Evolutionary conservation across 1,284 basidiomycete species (phyloP), one percentile per base, ranked within the genome.

Genomic region (Phellinidium pouzarii): DNA sequence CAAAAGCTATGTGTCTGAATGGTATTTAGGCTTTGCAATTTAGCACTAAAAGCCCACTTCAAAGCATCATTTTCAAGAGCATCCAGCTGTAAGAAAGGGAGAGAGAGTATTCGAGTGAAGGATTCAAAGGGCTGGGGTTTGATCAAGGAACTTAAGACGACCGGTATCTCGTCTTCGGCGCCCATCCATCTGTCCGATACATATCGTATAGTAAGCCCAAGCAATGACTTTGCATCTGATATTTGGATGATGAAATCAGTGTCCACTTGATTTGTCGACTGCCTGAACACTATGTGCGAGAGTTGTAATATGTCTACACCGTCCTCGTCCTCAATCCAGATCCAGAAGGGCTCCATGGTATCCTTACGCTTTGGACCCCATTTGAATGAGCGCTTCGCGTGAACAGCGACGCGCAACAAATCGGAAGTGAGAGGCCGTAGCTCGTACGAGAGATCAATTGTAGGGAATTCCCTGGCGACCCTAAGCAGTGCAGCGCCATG

Each of bases 111-210:
- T 5, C 79, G 75, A 0, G 84, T 84, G 61, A 84, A 81, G n/a
- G 77, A 75, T 31, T 76, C 70, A 5, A 84, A 78, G n/a, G 71
- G 61, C 5, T 69, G 56, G 0, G 96, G 94, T 83, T 98, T 94
- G 50, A 81, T 68, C 9, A 98, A 68, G 14, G 76, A 71, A 8
- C 84, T 80, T 31, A 98, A 69, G 0, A 81, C 66, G 31, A 97
- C 72, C 9, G 63, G 59, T 3, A 85, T 63, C 59, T 87, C 81
- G 52, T 90, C 82, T 60, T 97, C 93, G 5, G 94, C 88, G 7
- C 93, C 93, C 56, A 97, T 75, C 97, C 97, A 99, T 58, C 82
- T 79, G 66, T 98, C 94, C 1, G 94, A 98, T 41, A 94, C 78
- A 58, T 86, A 85, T 23, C 88, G 82, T 48, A 97, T 74, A 3